These are phyloP conservation scores for Phoma sp. DNA, from an alignment of 2,329 filamentous ascomycete genomes.

Conservation along the genomic window DNA sequence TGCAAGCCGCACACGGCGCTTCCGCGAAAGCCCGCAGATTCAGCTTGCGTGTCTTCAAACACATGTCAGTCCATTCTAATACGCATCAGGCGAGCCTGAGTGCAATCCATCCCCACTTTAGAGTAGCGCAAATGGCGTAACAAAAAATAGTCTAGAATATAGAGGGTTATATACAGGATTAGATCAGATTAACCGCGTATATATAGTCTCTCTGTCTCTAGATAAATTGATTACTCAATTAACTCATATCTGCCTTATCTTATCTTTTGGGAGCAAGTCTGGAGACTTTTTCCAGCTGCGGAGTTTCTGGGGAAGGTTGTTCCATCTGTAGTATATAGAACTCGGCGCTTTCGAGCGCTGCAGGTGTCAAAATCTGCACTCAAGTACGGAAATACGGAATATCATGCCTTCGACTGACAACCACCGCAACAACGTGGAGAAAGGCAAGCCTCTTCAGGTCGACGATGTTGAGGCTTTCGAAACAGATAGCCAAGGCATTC, in stretches of 20 bases:
- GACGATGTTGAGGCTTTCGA: conserved; percentile 27
- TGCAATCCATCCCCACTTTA: too few relatives aligned
- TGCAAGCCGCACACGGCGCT: background rate
- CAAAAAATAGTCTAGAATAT: conserved; percentile 13
- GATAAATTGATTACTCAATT: too few relatives aligned
- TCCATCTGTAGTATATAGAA: conserved; percentile 27
- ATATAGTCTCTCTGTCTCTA: too few relatives aligned
- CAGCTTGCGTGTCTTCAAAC: too few relatives aligned
- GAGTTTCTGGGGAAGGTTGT: conserved; percentile 29
- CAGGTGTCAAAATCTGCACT: background rate
- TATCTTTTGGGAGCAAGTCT: conserved; percentile 27
- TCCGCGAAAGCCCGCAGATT: too few relatives aligned
- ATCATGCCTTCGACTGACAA: conserved; percentile 17
- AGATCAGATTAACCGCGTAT: too few relatives aligned
- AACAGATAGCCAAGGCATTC: conserved; percentile 18
- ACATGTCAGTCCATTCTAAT: too few relatives aligned
- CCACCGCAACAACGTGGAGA: conserved; percentile 21
- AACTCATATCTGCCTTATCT: too few relatives aligned
- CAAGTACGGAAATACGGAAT: background rate
- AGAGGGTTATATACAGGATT: too few relatives aligned
- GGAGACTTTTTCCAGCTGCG: conserved; percentile 16
- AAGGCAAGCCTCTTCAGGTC: conserved; percentile 23
- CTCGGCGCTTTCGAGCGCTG: background rate
- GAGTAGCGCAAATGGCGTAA: conserved; percentile 3
- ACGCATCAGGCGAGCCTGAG: too few relatives aligned